Percentiles rank a stretch among this genome's conserved stretches.
Evolutionary conservation across 1,284 basidiomycete genomes (phyloP).

Genomic region (Phlebopus sp.): DNA sequence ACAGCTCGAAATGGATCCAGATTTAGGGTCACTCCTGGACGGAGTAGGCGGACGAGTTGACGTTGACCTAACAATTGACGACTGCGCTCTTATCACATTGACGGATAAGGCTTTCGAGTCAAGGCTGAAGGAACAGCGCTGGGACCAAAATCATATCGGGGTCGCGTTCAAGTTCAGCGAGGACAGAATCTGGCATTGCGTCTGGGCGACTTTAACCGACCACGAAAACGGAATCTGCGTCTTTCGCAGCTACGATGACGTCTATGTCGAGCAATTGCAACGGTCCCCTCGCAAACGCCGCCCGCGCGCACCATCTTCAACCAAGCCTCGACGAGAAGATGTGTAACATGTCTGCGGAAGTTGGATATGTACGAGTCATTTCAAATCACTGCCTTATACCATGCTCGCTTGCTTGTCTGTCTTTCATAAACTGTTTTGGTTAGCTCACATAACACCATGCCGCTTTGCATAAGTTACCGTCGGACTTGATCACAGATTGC

Average conservation of each 20-base stretch:
- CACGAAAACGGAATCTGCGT: conserved; percentile 43
- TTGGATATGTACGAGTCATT: conserved; percentile 16
- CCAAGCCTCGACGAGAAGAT: conserved; percentile 19
- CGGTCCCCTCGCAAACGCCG: conserved; percentile 38
- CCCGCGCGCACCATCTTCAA: conserved; percentile 18
- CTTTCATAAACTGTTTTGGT: conserved; percentile 14
- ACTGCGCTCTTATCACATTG: conserved; percentile 53
- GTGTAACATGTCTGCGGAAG: not conserved
- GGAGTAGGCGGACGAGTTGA: conserved; percentile 36
- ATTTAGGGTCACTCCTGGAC: conserved; percentile 40
- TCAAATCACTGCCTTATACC: conserved; percentile 1
- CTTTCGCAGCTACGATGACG: conserved; percentile 62
- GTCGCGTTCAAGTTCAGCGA: conserved; percentile 47
- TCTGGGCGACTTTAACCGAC: conserved; percentile 59
- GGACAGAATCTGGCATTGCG: conserved; percentile 52
- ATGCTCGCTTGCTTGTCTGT: conserved; percentile 3
- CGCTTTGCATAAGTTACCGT: not conserved
- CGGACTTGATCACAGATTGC: not conserved
- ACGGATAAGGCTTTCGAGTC: conserved; percentile 55
- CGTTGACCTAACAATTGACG: conserved; percentile 43
- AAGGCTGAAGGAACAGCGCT: conserved; percentile 33
- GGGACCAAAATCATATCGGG: conserved; percentile 57
- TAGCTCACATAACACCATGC: not conserved
- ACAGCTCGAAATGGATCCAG: conserved; percentile 53
- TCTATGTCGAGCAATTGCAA: conserved; percentile 44